Evolutionary conservation across 306 rosid species (phyloP).

Genomic region (Vigna trinervia): DNA sequence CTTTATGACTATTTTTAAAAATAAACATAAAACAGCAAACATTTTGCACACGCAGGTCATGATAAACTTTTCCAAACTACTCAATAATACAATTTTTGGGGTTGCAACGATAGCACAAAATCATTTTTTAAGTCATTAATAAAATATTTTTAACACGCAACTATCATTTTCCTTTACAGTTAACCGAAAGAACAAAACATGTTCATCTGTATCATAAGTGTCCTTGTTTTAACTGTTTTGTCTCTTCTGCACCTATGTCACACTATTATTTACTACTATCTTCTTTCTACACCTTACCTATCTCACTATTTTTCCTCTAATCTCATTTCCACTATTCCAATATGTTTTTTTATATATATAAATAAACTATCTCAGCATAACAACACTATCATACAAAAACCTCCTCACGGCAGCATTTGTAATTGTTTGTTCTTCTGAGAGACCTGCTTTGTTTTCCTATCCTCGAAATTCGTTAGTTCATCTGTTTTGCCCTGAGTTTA

Average conservation of each 20-base stretch:
- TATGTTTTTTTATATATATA: background rate
- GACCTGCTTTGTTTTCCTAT: constrained; percentile 49
- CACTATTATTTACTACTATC: background rate
- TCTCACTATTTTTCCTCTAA: background rate
- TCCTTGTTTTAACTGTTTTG: constrained; percentile 6
- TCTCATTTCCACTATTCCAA: background rate
- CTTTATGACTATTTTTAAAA: background rate
- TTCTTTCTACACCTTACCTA: background rate
- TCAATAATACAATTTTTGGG: background rate
- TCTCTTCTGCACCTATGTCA: constrained; percentile 7
- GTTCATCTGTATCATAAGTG: constrained; percentile 24
- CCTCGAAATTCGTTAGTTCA: constrained; percentile 35
- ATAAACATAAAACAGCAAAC: background rate
- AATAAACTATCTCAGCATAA: constrained; percentile 53
- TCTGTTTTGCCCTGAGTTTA: constrained; percentile 38
- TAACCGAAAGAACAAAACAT: constrained; percentile 34
- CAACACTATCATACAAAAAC: constrained; percentile 52
- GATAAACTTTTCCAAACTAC: background rate
- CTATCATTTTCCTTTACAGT: constrained; percentile 44
- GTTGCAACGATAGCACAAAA: background rate
- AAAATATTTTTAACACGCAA: constrained; percentile 35
- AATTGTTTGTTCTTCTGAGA: constrained; percentile 13
- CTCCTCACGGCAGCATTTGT: constrained; percentile 39
- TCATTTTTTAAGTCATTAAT: background rate
- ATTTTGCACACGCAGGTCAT: background rate